Conservation (phyloP, 164 flowering plant genomes). For the Santalum album region DNA sequence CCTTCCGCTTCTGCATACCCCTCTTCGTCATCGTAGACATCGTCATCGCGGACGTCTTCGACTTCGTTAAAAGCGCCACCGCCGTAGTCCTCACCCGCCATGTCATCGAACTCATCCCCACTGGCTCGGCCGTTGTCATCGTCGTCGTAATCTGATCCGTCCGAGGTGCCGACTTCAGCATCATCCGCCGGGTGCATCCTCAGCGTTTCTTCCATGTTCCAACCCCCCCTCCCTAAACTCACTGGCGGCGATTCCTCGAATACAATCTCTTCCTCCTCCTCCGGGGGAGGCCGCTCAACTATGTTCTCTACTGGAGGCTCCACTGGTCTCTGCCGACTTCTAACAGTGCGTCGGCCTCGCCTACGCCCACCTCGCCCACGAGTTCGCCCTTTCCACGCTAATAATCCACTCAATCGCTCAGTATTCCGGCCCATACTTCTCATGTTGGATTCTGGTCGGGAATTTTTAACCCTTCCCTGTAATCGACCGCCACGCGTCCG, state of each 20-base stretch:
- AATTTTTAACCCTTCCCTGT: constrained; percentile 26
- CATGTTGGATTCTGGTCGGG: constrained; percentile 25
- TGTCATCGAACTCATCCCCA: constrained; percentile 44
- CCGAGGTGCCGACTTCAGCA: constrained; percentile 30
- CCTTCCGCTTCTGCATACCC: constrained; percentile 17
- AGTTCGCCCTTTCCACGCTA: constrained; percentile 36
- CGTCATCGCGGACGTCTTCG: constrained; percentile 30
- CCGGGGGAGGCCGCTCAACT: constrained; percentile 8
- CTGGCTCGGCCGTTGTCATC: constrained; percentile 39
- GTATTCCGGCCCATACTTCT: constrained; percentile 13
- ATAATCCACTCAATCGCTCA: constrained; percentile 20
- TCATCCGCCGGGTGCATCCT: constrained; percentile 19
- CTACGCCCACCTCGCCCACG: constrained; percentile 49
- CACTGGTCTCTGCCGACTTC: constrained; percentile 33
- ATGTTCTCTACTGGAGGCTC: constrained; percentile 17
- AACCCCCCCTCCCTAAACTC: constrained; percentile 17
- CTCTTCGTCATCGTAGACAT: constrained; percentile 24
- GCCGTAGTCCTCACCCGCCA: constrained; percentile 16
- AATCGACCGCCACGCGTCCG: constrained; percentile 42
- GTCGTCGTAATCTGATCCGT: constrained; percentile 38
- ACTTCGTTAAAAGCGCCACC: constrained; percentile 19
- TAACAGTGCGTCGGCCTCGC: constrained; percentile 43
- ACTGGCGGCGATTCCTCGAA: constrained; percentile 13
- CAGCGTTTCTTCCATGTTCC: constrained; percentile 28
- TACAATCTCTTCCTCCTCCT: constrained; percentile 3